Evolutionary conservation across 441 rosid species (phyloP), one percentile per base, ranked within the genome.

Genomic region (Erodium chrysanthum): DNA sequence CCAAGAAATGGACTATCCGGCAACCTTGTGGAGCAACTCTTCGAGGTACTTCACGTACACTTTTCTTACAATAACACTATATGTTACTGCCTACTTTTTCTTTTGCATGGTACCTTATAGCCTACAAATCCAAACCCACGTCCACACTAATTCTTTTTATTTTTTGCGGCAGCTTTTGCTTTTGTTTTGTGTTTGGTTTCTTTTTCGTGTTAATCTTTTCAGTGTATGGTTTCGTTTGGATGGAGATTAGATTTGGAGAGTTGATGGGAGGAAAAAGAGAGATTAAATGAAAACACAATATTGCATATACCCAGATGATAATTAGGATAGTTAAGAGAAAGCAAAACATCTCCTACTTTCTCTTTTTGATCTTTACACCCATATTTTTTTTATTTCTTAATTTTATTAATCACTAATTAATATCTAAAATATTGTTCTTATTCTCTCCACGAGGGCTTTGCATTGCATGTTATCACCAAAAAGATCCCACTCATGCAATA

Each of bases 1-100:
- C 21, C 86, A 81, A 61, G 88, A 86, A 67, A 62, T 76, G 42
- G 86, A 84, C 67, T 69, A 69, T 61, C 68, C 83, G 66, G 73
- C 82, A 15, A 62, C 80, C 70, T 82, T 82, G 6, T 86, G 96
- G 92, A 84, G 86, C 70, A 86, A 86, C 76, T 83, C 88, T 71
- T 88, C 96, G 62, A 82, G 96, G 96, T 88, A 84, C 8, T 46
- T 62, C 40, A 46, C 42, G 42, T 37, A 9, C 42, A 37, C 42
- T 37, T 37, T 37, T 37, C 29, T 25, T 25, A 25, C 29, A 25
- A 25, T 25, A 1, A 25, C 29, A 1, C 29, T 25, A n/a, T n/a
- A n/a, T n/a, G n/a, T n/a, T n/a, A 33, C 6, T 33, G 37, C 6
- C 7, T 64, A 33, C 60, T 62, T 71, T 71, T 68, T 23, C 67